phyloP scores from a whole-genome alignment of 305 asterid species.

The Ilex paraguariensis region DNA sequence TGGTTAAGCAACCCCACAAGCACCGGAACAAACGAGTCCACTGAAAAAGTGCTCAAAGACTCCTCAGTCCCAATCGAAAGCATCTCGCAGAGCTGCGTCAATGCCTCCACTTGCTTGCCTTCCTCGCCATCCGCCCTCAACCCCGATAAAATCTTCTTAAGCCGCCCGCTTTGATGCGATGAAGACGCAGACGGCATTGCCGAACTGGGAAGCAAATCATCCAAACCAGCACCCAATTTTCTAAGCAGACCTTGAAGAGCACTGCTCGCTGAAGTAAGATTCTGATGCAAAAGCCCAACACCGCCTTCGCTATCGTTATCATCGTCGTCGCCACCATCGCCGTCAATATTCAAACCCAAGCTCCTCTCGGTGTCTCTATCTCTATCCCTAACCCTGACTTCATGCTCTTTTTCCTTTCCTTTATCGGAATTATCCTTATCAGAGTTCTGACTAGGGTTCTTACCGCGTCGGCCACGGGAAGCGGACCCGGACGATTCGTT shows the following conservation, averaged over 20 bases:
- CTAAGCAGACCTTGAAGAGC: constrained; percentile 96
- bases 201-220: constrained; percentile 92
- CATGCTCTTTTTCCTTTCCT: constrained; percentile 93
- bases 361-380: constrained; percentile 51
- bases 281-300: constrained; percentile 82
- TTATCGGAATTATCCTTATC: constrained; percentile 65
- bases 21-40: constrained; percentile 96
- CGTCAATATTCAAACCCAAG: constrained; percentile 70
- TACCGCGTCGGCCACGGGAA: constrained; percentile 84
- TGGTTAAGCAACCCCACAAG: constrained; percentile 91
- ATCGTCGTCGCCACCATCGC: constrained; percentile 61
- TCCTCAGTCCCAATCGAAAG: constrained; percentile 97
- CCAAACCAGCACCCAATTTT: constrained; percentile 92
- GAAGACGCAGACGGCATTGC: constrained; percentile 75
- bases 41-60: constrained; percentile 86
- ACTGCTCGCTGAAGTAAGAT: constrained; percentile 89
- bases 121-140: constrained; percentile 98
- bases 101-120: constrained; percentile 94
- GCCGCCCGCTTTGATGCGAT: constrained; percentile 81
- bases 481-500: constrained; percentile 73
- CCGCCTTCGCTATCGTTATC: constrained; percentile 89
- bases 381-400: constrained; percentile 47
- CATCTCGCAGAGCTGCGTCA: constrained; percentile 92
- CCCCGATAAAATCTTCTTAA: constrained; percentile 90
- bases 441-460: constrained; percentile 44